phyloP scores from a whole-genome alignment of 2,329 filamentous ascomycete species.

The Pyrenochaeta sp. region DNA sequence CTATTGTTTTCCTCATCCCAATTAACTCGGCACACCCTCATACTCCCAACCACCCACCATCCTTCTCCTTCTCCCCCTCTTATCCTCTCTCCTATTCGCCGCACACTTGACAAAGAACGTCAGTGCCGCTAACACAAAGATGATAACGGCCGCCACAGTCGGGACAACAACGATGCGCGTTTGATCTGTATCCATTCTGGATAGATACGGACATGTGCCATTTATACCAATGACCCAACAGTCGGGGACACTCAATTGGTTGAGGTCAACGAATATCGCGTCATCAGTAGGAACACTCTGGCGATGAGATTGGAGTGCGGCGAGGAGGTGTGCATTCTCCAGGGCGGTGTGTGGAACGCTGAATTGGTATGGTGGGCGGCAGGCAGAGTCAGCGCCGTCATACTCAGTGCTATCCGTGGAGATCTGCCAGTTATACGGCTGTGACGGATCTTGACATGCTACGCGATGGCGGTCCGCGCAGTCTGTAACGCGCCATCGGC shows the following conservation, averaged over 20 bases:
- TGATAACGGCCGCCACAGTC: constrained; percentile 68
- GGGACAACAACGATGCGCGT: constrained; percentile 65
- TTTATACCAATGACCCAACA: constrained; percentile 69
- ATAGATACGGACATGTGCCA: constrained; percentile 66
- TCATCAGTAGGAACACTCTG: constrained; percentile 14
- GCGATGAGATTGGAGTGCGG: constrained; percentile 25
- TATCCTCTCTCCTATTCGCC: constrained; percentile 64
- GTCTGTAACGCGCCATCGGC: constrained; percentile 67
- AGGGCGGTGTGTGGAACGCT: constrained; percentile 67
- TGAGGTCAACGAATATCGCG: constrained; percentile 67
- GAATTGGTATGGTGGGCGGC: constrained; percentile 61
- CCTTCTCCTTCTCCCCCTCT: constrained; percentile 59
- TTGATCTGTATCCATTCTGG: constrained; percentile 53
- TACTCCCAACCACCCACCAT: constrained; percentile 68
- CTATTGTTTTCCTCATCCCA: neutral
- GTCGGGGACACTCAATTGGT: constrained; percentile 62
- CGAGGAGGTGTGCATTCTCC: constrained; percentile 67
- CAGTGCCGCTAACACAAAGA: constrained; percentile 67
- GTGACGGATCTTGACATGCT: constrained; percentile 63
- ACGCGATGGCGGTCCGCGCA: constrained; percentile 62
- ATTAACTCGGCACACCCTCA: constrained; percentile 67
- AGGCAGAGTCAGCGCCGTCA: constrained; percentile 54
- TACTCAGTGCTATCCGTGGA: constrained; percentile 56
- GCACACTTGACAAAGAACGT: constrained; percentile 72
- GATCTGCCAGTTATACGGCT: constrained; percentile 68